Base-by-base conservation (phyloP, 441 rosid species). In the Jatropha podagrica region DNA sequence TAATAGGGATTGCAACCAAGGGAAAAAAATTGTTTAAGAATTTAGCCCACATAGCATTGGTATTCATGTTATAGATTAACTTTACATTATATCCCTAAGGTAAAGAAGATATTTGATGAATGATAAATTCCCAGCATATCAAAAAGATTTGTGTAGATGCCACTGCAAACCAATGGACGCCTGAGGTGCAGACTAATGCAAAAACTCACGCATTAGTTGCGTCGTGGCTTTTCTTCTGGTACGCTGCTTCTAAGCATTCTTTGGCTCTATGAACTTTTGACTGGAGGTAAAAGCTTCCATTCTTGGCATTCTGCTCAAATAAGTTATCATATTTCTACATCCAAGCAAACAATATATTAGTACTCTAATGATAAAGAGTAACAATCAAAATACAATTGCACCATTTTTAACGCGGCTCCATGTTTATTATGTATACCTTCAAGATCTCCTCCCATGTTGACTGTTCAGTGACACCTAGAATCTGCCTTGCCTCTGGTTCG, bases 271-370 rank as follows among this genome's bases (percentile, higher is more conserved):
- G 95, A 81, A 91, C 91, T 86, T 93, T 93, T 12, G 95, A 93
- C 59, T 91, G 97, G 69, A 93, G 88, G 84, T 93, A 93, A 78
- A 93, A 91, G 88, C 95, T 93, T n/a, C 98, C 97, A 10, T 81
- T 90, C 84, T 88, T 86, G 3, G 91, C 92, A 69, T 93, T 91
- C 61, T 74, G 84, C 88, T 88, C 95, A 74, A 91, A 93, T 63
- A 91, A 79, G 12, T 48, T 76, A 42, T 90, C 95, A 41, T 91
- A 90, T 78, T 88, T 90, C 96, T 93, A 85, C 81, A 81, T n/a
- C 72, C 41, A 49, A 18, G 74, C 23, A 23, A 72, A 10, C 20
- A 54, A 54, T 8, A 65, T 67, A 11, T 77, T 66, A 66, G 69
- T 4, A 62, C n/a, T 20, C 67, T 38, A 11, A 0, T 42, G 46